These are phyloP conservation scores for Rhizopus delemar DNA, from an alignment of 371 early-diverging fungal species.

Conservation along the genomic window DNA sequence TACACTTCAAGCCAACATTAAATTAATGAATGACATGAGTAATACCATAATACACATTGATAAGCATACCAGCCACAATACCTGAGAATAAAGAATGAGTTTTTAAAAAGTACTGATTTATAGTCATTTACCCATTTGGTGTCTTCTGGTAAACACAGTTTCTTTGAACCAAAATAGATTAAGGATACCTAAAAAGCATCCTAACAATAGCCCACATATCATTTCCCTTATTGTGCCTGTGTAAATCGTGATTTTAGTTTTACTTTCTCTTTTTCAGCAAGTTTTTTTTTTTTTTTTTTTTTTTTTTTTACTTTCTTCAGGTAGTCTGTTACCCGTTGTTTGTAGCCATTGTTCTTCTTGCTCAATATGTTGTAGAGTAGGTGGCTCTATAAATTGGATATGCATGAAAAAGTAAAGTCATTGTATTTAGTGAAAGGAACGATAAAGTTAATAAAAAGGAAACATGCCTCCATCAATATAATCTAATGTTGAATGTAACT, in stretches of 20 bases:
- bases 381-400: conserved; percentile 10
- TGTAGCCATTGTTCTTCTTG: conserved; percentile 24
- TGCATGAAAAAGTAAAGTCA: neutral
- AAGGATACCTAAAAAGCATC: conserved; percentile 65
- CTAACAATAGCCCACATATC: conserved; percentile 62
- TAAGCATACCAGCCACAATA: conserved; percentile 62
- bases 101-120: neutral
- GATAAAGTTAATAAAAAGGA: no score
- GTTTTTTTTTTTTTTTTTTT: no score
- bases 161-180: conserved; percentile 70
- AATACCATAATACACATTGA: conserved; percentile 63
- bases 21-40: conserved; percentile 52
- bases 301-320: conserved; percentile 27
- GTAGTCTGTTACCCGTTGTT: conserved; percentile 11
- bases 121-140: conserved; percentile 57
- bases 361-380: conserved; percentile 10
- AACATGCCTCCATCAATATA: conserved; percentile 24
- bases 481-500: conserved; percentile 9
- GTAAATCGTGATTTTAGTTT: neutral
- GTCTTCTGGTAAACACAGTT: conserved; percentile 62
- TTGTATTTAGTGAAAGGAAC: neutral
- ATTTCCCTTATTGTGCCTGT: conserved; percentile 61
- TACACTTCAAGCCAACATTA: neutral
- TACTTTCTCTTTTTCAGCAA: neutral
- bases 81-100: neutral